A percentile compares a stretch with the other conserved stretches of the same genome.
Evolutionary conservation across 2,329 filamentous ascomycete species (phyloP).

Genomic region (Ploettnerulaceae sp.): DNA sequence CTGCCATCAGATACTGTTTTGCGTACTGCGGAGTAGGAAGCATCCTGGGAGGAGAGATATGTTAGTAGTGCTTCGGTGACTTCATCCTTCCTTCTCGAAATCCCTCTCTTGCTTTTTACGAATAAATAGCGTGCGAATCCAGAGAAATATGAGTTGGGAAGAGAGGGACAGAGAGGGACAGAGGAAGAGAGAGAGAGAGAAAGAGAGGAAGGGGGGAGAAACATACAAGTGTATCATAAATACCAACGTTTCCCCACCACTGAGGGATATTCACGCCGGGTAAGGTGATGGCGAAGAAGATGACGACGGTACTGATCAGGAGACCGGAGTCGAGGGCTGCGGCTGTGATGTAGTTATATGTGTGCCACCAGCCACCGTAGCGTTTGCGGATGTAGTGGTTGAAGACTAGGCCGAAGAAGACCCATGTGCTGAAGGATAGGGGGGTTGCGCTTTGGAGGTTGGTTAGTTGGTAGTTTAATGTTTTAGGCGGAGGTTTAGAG

Average conservation of each 20-base stretch:
- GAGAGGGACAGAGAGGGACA: too few relatives aligned
- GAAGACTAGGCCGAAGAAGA: constrained; percentile 58
- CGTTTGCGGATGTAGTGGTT: constrained; percentile 62
- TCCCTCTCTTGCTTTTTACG: neutral
- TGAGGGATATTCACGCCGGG: constrained; percentile 54
- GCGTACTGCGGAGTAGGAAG: constrained; percentile 46
- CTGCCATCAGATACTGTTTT: constrained; percentile 46
- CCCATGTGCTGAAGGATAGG: constrained; percentile 71
- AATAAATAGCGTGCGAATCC: too few relatives aligned
- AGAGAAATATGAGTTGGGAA: too few relatives aligned
- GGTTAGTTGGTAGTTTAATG: neutral
- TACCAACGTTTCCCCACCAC: constrained; percentile 66
- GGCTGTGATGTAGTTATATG: constrained; percentile 72
- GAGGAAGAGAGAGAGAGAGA: too few relatives aligned
- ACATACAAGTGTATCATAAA: constrained; percentile 51
- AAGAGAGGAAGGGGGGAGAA: too few relatives aligned
- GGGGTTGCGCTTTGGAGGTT: constrained; percentile 49
- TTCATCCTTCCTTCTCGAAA: neutral
- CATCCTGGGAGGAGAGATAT: too few relatives aligned
- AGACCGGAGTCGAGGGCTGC: constrained; percentile 67
- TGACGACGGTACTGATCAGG: constrained; percentile 60
- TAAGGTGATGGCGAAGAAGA: constrained; percentile 66
- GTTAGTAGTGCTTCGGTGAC: too few relatives aligned
- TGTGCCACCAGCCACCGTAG: constrained; percentile 68
- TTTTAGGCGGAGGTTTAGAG: too few relatives aligned